Percentiles rank a stretch among this genome's conserved stretches.
phyloP scores from a whole-genome alignment of 805 yeast species.

The Saturnispora besseyi region DNA sequence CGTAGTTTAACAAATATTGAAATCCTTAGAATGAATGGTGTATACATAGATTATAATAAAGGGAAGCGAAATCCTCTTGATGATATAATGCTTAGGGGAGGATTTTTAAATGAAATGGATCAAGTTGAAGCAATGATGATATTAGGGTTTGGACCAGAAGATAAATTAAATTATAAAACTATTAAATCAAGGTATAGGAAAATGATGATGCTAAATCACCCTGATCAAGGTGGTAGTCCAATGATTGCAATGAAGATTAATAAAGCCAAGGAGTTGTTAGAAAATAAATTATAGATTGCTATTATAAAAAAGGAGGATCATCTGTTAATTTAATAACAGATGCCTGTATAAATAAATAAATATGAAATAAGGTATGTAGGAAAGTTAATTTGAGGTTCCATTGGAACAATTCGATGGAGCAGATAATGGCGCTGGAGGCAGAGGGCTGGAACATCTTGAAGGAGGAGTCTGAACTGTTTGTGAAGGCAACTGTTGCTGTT shows the following conservation, averaged over 20 bases:
- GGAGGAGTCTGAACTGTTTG: not conserved
- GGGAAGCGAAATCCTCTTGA: not conserved
- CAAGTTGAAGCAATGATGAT: conserved; percentile 65
- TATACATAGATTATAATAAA: conserved; percentile 9
- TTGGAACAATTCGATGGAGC: not conserved
- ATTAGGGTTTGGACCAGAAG: conserved; percentile 49
- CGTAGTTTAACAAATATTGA: conserved; percentile 27
- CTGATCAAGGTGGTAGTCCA: conserved; percentile 83
- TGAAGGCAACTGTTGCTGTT: not conserved
- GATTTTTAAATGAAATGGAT: conserved; percentile 56
- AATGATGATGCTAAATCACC: conserved; percentile 77
- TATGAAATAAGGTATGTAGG: not conserved
- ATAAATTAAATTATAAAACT: conserved; percentile 36
- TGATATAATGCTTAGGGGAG: conserved; percentile 38
- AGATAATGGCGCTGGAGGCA: not conserved
- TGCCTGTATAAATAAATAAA: not conserved
- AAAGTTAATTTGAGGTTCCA: not conserved
- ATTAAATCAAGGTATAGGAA: conserved; percentile 65
- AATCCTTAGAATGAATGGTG: conserved; percentile 34
- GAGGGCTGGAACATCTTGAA: not conserved
- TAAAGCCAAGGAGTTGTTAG: conserved; percentile 75
- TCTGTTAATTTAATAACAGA: not conserved
- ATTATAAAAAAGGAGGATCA: not conserved
- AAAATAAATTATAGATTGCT: conserved; percentile 28
- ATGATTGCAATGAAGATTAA: conserved; percentile 77